Evolutionary conservation across 2,329 filamentous ascomycete species (phyloP), one percentile per base, ranked within the genome.

Genomic region (Sporothrix schenckii): DNA sequence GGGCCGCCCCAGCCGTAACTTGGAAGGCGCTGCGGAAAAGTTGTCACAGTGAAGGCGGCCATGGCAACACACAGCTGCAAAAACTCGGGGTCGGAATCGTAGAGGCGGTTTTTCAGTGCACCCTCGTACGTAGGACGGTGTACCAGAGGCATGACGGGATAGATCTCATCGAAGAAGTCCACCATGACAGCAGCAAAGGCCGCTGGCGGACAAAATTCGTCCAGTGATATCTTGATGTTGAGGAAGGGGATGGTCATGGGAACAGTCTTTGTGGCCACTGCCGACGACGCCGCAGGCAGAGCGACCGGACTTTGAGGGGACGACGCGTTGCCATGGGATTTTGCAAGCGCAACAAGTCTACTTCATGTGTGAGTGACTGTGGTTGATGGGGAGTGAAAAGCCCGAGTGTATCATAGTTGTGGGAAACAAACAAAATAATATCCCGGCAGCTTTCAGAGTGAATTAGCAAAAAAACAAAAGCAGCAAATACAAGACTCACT

Each of bases 131-230:
- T 66, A 0, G 63, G 63, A 3, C 63, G 63, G 24, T 66, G 63
- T 3, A 66, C 27, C 9, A 66, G 63, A 2, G 63, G 63, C 63
- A 53, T 53, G 24, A 66, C 39, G 16, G 63, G 63, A 19, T 66
- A 66, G 24, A 66, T 53, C 19, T 66, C 63, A 19, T 66, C 49
- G 9, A 66, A 66, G 27, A 66, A 66, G 47, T 66, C 63, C 6
- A 53, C 63, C 63, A 66, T 66, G 6, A 66, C 47, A 11, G 63
- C 63, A 7, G 63, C 63, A 41, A 66, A 66, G 2, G 63, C 63
- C 7, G 14, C 9, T 5, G 63, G 63, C 6, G 63, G 63, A 21
- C 63, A 66, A 5, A 66, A 66, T 16, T 66, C 47, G n/a, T 66
- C 63, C 0, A 66, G 47, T 19, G 63, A 49, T 19, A 66, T 66